Base-by-base conservation (phyloP, 2,329 filamentous ascomycete species). In the Corniculantispora saksenae region DNA sequence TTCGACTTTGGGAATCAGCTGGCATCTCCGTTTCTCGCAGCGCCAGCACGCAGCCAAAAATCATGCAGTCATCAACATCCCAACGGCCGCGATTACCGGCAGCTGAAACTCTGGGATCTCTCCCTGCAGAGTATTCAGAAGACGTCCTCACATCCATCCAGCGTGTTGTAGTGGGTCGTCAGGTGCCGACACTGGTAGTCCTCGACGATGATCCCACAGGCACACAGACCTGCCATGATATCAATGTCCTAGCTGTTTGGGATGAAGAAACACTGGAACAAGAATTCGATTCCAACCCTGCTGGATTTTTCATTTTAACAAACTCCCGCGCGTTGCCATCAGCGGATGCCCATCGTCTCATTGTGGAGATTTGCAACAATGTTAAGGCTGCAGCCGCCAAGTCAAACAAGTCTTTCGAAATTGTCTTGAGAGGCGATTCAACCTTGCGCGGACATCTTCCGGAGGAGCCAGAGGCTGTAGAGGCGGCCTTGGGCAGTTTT, bases 301-400 rank as follows among this genome's bases (percentile, higher is more conserved):
- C 72, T 2, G 84, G 84, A 9, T 87, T 87, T 76, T 87, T 87
- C 75, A 86, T 87, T 67, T 75, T 87, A 4, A 87, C 84, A 23
- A 87, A 87, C 70, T 86, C 83, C 5, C 81, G 84, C 13, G 84
- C 85, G 3, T 74, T 86, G 5, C 81, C 82, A 23, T 78, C 82
- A 0, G 70, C 73, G 1, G 78, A 81, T 54, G 84, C 84, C 1
- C 75, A 78, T 23, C 65, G 66, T 0, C 76, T 87, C 2, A 82
- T 85, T 64, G 69, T 71, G 19, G 78, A 79, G 19, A 85, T 87
- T 59, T 84, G 82, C 70, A 65, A 70, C 6, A 83, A 84, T 64
- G 72, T 87, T n/a, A 73, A 78, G 19, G 65, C 72, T n/a, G 84
- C 83, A 1, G 80, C 81, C 0, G 69, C 70, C 12, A 71, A 72